Evolutionary conservation across 1,139 yeast species (phyloP).

Genomic region (Diutina catenulata): DNA sequence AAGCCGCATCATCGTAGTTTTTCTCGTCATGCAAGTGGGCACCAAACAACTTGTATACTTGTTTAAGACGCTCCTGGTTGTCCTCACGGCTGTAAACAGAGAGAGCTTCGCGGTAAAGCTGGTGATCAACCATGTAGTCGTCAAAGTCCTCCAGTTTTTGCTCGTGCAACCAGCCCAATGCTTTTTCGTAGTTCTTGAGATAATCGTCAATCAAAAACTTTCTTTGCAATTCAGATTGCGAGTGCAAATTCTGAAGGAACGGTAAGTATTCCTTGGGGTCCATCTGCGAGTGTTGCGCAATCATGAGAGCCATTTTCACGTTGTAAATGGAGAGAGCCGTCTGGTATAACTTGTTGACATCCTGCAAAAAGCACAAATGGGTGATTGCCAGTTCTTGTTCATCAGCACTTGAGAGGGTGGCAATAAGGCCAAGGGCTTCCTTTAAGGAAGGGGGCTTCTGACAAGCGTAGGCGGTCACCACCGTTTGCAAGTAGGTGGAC

Average conservation of each 20-base stretch:
- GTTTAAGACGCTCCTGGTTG: conserved; percentile 35
- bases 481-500: conserved; percentile 57
- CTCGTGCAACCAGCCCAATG: conserved; percentile 53
- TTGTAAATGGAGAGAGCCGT: conserved; percentile 78
- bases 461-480: conserved; percentile 86
- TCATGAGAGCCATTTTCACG: conserved; percentile 62
- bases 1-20: conserved; percentile 61
- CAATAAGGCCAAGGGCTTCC: conserved; percentile 59
- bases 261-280: conserved; percentile 97
- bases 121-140: conserved; percentile 61
- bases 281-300: conserved; percentile 94
- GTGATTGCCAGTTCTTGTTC: conserved; percentile 56
- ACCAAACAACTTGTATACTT: conserved; percentile 53
- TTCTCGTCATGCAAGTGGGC: conserved; percentile 41
- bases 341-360: conserved; percentile 70
- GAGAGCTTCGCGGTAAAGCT: conserved; percentile 62
- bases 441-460: conserved; percentile 77
- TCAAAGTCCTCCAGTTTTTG: conserved; percentile 47
- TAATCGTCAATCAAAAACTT: conserved; percentile 72
- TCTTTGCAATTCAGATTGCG: conserved; percentile 53
- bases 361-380: conserved; percentile 84
- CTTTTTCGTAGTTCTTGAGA: conserved; percentile 55
- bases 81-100: conserved; percentile 46
- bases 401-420: conserved; percentile 31
- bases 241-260: conserved; percentile 70